These are phyloP conservation scores for Blakeslea trispora DNA, from an alignment of 371 early-diverging fungal species.

Conservation along the genomic window DNA sequence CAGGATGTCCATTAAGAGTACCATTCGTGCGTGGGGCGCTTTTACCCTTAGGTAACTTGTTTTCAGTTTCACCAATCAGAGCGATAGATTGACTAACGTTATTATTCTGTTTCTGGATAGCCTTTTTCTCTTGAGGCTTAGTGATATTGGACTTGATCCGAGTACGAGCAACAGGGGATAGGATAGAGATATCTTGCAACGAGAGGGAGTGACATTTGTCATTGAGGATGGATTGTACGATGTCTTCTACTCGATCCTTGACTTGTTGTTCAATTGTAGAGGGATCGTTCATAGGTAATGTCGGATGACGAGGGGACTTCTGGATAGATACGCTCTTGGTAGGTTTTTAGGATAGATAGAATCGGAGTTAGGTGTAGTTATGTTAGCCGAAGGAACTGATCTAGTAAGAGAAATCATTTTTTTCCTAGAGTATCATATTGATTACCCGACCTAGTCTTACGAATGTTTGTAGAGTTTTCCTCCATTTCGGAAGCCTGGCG, in stretches of 20 bases:
- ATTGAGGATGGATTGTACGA: neutral
- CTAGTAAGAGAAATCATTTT: neutral
- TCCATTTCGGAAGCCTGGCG: neutral
- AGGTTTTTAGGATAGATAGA: neutral
- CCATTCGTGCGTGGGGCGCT: neutral
- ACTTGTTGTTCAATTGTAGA: neutral
- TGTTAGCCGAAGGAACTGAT: neutral
- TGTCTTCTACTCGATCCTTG: neutral
- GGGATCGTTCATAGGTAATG: neutral
- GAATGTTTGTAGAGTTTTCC: neutral
- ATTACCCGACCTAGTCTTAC: neutral
- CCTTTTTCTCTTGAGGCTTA: neutral
- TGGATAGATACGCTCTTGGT: neutral
- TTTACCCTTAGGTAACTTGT: conserved; percentile 1
- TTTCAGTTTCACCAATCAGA: neutral
- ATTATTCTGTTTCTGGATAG: neutral
- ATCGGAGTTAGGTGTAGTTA: neutral
- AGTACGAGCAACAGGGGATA: conserved; percentile 4
- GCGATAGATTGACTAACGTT: neutral
- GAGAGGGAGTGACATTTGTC: neutral
- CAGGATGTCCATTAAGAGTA: neutral
- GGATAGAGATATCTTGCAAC: neutral
- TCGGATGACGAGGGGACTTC: neutral
- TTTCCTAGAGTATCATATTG: neutral
- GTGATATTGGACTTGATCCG: neutral